Evolutionary conservation across 495 filamentous ascomycete genomes (phyloP).

Genomic region (Cladorrhinum samala): DNA sequence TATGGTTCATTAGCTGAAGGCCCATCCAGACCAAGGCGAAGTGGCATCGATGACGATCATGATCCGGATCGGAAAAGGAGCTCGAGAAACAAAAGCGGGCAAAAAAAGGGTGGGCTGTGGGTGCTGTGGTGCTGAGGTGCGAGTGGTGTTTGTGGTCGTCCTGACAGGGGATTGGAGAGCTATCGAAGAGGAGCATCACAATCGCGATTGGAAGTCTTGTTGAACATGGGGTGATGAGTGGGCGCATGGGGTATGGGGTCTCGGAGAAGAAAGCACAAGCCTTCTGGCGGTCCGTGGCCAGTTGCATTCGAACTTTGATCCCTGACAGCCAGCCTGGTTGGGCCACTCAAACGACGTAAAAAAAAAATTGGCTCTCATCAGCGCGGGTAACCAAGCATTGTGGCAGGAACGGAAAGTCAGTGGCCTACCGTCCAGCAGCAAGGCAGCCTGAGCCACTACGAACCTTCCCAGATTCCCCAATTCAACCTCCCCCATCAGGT

Average conservation of each 20-base stretch:
- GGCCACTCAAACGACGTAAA: not conserved
- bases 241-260: not conserved
- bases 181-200: too few species aligned
- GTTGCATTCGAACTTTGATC: not conserved
- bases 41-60: too few species aligned
- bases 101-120: too few species aligned
- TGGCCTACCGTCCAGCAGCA: not conserved
- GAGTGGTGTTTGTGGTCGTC: too few species aligned
- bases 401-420: not conserved
- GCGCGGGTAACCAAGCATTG: not conserved
- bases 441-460: constrained; percentile 1
- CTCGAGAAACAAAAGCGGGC: too few species aligned
- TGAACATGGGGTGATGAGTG: not conserved
- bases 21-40: too few species aligned
- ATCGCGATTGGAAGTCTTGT: not conserved
- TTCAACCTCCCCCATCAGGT: constrained; percentile 11
- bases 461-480: constrained; percentile 11
- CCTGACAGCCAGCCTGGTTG: not conserved
- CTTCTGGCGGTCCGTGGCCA: not conserved
- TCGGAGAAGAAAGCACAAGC: not conserved
- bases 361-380: not conserved
- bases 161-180: too few species aligned
- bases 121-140: too few species aligned
- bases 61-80: too few species aligned
- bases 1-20: too few species aligned